A percentile compares a stretch with the other conserved stretches of the same genome.
Conservation (phyloP, 2,329 filamentous ascomycete species). For the Stagonosporopsis vannaccii region DNA sequence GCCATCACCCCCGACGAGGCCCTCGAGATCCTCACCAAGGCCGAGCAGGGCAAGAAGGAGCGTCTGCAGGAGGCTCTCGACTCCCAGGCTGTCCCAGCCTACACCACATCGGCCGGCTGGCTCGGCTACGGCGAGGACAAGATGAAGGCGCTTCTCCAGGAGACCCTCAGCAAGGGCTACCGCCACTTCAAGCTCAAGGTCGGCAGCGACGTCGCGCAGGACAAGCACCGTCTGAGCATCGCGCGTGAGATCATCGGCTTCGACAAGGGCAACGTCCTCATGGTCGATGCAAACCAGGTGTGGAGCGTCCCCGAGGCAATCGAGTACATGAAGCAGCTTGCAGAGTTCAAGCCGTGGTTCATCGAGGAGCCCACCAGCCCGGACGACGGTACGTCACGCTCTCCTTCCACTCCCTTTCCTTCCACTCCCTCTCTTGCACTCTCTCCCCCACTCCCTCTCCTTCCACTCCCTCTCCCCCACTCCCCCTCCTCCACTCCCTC, state of each 20-base stretch:
- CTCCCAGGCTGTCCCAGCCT: slow-evolving; percentile 81
- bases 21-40: slow-evolving; percentile 70
- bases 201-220: slow-evolving; percentile 74
- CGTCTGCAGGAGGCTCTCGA: slow-evolving; percentile 76
- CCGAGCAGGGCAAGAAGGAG: slow-evolving; percentile 71
- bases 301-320: slow-evolving; percentile 93
- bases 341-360: slow-evolving; percentile 88
- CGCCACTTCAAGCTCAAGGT: slow-evolving; percentile 92
- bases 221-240: slow-evolving; percentile 73
- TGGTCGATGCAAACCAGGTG: slow-evolving; percentile 93
- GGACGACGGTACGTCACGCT: slow-evolving; percentile 65
- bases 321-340: slow-evolving; percentile 81
- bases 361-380: slow-evolving; percentile 94
- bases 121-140: slow-evolving; percentile 89
- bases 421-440: not conserved
- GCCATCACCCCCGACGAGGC: slow-evolving; percentile 89
- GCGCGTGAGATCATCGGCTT: slow-evolving; percentile 82
- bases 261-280: slow-evolving; percentile 82
- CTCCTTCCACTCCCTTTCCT: not conserved
- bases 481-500: not conserved
- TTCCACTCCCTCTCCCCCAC: not conserved
- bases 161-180: slow-evolving; percentile 80
- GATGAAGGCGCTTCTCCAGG: slow-evolving; percentile 76
- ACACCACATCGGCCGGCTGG: slow-evolving; percentile 91
- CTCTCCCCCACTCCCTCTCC: not conserved